phyloP scores from a whole-genome alignment of 2,329 filamentous ascomycete genomes.

The Cryphonectria radicalis region DNA sequence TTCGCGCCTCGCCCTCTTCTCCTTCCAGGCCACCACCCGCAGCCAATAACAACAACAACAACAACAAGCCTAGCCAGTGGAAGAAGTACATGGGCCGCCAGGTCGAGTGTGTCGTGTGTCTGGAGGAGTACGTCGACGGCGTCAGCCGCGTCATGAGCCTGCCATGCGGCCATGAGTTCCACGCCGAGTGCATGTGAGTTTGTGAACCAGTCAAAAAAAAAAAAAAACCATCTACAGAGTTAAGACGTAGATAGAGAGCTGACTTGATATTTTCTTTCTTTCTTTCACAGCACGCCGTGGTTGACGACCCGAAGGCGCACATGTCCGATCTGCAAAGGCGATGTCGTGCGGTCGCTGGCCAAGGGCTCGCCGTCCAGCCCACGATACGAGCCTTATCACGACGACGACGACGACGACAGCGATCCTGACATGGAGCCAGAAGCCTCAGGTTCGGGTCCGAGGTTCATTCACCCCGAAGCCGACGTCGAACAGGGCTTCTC shows the following conservation, averaged over 20 bases:
- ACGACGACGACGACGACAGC: constrained; percentile 52
- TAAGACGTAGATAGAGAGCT: too few species aligned
- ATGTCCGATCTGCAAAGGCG: constrained; percentile 98
- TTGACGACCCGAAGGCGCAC: constrained; percentile 91
- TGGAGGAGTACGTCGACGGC: constrained; percentile 95
- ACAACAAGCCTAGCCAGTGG: constrained; percentile 61
- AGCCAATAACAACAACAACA: too few species aligned
- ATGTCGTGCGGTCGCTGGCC: constrained; percentile 78
- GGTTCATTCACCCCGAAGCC: constrained; percentile 35
- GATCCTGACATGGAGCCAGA: constrained; percentile 45
- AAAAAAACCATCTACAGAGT: too few species aligned
- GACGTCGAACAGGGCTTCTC: constrained; percentile 52
- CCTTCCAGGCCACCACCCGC: constrained; percentile 41
- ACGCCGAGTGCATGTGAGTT: constrained; percentile 96
- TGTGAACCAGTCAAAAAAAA: background rate
- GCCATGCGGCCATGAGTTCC: constrained; percentile 97
- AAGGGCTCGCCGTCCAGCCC: constrained; percentile 55
- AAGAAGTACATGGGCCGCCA: constrained; percentile 70
- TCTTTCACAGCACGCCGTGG: constrained; percentile 79
- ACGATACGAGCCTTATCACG: constrained; percentile 59
- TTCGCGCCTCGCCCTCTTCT: constrained; percentile 44
- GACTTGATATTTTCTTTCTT: constrained; percentile 22
- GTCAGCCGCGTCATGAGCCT: constrained; percentile 95
- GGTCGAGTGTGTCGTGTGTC: constrained; percentile 92
- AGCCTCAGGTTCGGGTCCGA: constrained; percentile 27